Evolutionary conservation across 768 basidiomycete species (phyloP), one percentile per base, ranked within the genome.

Genomic region (Rhizopogon salebrosus): DNA sequence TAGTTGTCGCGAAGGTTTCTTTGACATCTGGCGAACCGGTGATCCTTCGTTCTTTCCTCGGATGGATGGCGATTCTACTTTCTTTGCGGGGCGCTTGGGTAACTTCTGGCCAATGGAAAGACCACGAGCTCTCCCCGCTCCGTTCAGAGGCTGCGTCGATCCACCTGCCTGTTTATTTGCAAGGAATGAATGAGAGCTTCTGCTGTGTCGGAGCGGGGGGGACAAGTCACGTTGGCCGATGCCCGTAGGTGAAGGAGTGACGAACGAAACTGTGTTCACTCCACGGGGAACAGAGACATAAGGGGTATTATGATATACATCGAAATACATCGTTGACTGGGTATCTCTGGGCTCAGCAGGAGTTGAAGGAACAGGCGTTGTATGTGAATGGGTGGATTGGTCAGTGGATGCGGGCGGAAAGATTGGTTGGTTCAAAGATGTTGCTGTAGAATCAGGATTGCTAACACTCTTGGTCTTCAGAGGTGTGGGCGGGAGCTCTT

Each of bases 261-360:
- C 60, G 42, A 82, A 78, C n/a, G 75, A 67, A 41, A 80, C 66
- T 3, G 75, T 72, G 60, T 80, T 82, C 40, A 76, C 60, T 53
- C 82, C 80, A 23, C 74, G 66, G 22, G 71, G 64, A 29, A 78
- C 70, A 29, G 77, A 69, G 2, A 67, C 52, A 23, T 64, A 63
- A 18, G 81, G 77, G 51, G 80, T 69, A 46, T 77, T 71, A 58
- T 78, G 80, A 38, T 83, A 75, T 29, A 84, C 70, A 42, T 84
- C 82, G 24, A 87, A 62, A 29, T 82, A 83, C 26, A 84, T 62
- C 2, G 79, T 71, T 27, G 85, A 78, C 38, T 81, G 84, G 18
- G 79, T 78, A 20, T 81, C 70, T 22, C 52, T 55, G 35, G 54
- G 48, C 22, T 66, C 67, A 43, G 59, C 49, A 31, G 63, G 51